Base-by-base conservation (phyloP, 306 rosid species). In the Sechiopsis laciniata region DNA sequence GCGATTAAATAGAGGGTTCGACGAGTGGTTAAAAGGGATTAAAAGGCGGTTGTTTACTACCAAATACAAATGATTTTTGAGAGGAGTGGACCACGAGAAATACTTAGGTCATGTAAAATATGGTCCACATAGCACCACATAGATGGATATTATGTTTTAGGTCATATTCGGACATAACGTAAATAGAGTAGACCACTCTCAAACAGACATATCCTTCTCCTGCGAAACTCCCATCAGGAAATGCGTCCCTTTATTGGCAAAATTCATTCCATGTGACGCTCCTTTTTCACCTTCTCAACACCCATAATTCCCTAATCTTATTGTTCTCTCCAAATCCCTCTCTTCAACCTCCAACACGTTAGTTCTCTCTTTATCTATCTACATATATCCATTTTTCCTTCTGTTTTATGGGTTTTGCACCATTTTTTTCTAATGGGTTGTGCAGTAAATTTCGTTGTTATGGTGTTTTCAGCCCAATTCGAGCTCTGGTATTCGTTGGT, bases 391-490 rank as follows among this genome's bases (percentile, higher is more conserved):
- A 40, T 40, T 10, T 64, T 42, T 46, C 16, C 10, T 19, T 22
- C 17, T 20, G 54, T 20, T 45, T 13, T 16, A 24, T 50, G 20
- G 11, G 24, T 46, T 29, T 26, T 26, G 29, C 29, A 26, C 29
- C 29, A 26, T 26, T 26, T 26, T 26, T 26, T 29, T 73, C 55
- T 75, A 61, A 26, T 68, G 15, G 0, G 1, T 32, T 52, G 35
- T 58, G 50, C 65, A 48, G 62, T 29, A 15, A 16, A 61, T 21
- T n/a, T 22, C 8, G 32, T 1, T 45, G 48, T 77, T 22, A 83
- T 87, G 89, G 89, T 74, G 40, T 73, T 84, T 87, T 79, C 65
- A 24, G 37, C 55, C 78, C 80, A 22, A 52, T 76, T 58, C 46
- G 22, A 74, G 79, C 19, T 78, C 87, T 74, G 54, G 55, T 66